Evolutionary conservation across 768 basidiomycete genomes (phyloP).

Genomic region (Lactarius psammicola): DNA sequence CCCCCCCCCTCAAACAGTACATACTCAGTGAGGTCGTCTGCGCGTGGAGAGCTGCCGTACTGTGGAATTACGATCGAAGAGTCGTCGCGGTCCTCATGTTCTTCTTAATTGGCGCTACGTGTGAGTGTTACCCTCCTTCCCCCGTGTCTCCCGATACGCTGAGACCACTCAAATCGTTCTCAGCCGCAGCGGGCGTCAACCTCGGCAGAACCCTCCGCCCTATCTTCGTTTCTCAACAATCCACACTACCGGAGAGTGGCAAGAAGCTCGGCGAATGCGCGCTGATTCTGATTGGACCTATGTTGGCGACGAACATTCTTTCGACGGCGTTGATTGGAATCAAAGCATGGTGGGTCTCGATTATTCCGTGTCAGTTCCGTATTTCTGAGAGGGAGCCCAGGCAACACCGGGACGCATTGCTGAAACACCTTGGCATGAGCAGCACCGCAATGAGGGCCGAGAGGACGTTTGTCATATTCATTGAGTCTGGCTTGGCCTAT

Average conservation of each 20-base stretch:
- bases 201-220: slow-evolving; percentile 8
- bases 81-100: slow-evolving; percentile 5
- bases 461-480: slow-evolving; percentile 12
- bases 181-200: slow-evolving; percentile 7
- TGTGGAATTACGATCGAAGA: slow-evolving; percentile 24
- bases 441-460: slow-evolving; percentile 7
- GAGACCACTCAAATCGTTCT: neutral
- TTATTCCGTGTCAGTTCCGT: neutral
- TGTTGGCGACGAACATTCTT: slow-evolving; percentile 17
- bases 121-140: slow-evolving; percentile 1
- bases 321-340: slow-evolving; percentile 19
- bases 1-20: neutral
- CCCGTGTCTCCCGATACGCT: neutral
- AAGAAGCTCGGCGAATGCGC: neutral
- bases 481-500: slow-evolving; percentile 23
- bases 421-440: neutral
- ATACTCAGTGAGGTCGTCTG: slow-evolving; percentile 8
- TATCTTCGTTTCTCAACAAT: neutral
- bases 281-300: slow-evolving; percentile 16
- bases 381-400: slow-evolving; percentile 3
- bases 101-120: slow-evolving; percentile 11
- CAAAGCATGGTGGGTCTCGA: slow-evolving; percentile 15
- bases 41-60: slow-evolving; percentile 22
- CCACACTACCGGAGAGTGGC: neutral
- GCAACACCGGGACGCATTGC: slow-evolving; percentile 9